Evolutionary conservation across 257 asterid genomes (phyloP).

Genomic region (Salvia splendens): DNA sequence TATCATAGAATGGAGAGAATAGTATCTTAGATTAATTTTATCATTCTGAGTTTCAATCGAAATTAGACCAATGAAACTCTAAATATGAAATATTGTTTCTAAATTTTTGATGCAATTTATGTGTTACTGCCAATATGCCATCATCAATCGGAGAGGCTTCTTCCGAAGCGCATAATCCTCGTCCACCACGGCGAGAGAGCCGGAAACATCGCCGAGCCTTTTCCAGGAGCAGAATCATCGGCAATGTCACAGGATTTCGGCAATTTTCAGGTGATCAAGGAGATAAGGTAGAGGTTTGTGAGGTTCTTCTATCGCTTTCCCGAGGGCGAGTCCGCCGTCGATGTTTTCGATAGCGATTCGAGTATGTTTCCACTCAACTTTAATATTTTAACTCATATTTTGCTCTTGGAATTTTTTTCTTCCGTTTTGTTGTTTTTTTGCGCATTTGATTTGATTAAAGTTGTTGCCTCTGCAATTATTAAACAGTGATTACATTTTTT

Average conservation of each 20-base stretch:
- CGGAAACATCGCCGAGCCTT: constrained; percentile 76
- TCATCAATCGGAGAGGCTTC: constrained; percentile 28
- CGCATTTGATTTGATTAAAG: constrained; percentile 1
- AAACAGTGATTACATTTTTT: too few species aligned
- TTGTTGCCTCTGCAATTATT: background rate
- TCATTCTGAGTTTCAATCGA: too few species aligned
- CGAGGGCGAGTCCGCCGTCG: constrained; percentile 95
- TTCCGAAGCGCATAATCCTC: constrained; percentile 87
- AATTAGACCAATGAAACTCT: too few species aligned
- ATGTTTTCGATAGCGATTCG: constrained; percentile 86
- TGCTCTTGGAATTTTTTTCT: too few species aligned
- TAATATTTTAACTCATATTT: background rate
- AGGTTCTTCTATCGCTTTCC: constrained; percentile 90
- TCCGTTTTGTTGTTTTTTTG: background rate
- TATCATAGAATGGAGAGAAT: too few species aligned
- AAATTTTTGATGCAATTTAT: too few species aligned
- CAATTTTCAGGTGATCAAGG: constrained; percentile 77
- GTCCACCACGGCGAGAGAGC: constrained; percentile 94
- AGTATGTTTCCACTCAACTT: constrained; percentile 39
- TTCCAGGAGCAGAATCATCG: constrained; percentile 59
- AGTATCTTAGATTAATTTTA: too few species aligned
- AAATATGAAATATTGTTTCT: too few species aligned
- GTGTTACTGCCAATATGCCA: too few species aligned
- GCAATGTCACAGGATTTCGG: constrained; percentile 98
- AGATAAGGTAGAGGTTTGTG: constrained; percentile 81